These are phyloP conservation scores for Boechera stricta DNA, from an alignment of 345 rosid species.

Conservation along the genomic window DNA sequence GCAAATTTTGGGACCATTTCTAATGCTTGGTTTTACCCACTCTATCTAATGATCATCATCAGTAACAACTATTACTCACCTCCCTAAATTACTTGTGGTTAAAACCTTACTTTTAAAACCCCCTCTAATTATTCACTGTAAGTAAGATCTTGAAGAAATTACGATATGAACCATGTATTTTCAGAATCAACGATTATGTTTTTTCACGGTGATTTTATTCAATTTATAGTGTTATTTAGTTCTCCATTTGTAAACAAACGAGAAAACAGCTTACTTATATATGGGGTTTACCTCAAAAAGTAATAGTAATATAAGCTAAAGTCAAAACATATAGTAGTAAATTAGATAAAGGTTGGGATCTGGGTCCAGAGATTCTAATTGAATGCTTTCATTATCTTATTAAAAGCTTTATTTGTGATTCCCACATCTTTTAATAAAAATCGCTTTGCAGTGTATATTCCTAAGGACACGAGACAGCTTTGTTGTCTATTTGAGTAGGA, in stretches of 20 bases:
- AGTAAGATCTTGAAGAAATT: not conserved
- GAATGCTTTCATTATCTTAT: conserved; percentile 34
- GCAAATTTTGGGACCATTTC: conserved; percentile 45
- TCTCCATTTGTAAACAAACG: not conserved
- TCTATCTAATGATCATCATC: conserved; percentile 34
- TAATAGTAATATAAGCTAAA: conserved; percentile 12
- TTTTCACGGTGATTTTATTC: not conserved
- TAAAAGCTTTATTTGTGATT: conserved; percentile 43
- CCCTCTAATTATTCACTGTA: not conserved
- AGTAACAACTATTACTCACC: conserved; percentile 26
- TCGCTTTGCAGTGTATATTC: conserved; percentile 45
- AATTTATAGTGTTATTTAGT: not conserved
- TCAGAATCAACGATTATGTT: not conserved
- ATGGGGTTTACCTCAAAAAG: conserved; percentile 13
- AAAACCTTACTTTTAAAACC: not conserved
- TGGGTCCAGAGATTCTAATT: conserved; percentile 35
- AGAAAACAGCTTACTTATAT: not conserved
- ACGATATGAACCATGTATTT: not conserved
- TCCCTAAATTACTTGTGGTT: not conserved
- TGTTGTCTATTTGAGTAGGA: conserved; percentile 35
- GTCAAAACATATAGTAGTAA: conserved; percentile 40
- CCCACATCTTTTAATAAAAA: conserved; percentile 42
- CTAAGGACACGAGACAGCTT: conserved; percentile 37
- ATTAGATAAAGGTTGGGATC: conserved; percentile 34
- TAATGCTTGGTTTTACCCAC: conserved; percentile 35